Percentiles rank a stretch among this genome's conserved stretches.
Evolutionary conservation across 768 basidiomycete species (phyloP).

Genomic region (Collybiopsis luxurians): DNA sequence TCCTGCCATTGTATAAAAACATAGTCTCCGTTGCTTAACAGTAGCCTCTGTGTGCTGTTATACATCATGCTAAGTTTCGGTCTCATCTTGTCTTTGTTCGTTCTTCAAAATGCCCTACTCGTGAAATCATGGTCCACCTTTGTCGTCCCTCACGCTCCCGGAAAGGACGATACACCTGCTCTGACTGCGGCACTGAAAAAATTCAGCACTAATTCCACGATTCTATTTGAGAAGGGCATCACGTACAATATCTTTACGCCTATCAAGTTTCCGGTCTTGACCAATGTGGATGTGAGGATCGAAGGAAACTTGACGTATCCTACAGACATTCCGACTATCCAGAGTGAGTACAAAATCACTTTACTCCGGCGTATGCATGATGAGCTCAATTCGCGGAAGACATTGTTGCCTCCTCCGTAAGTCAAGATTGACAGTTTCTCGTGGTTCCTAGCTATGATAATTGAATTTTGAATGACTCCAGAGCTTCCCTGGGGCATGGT

Average conservation of each 20-base stretch:
- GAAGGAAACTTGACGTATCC: conserved; percentile 61
- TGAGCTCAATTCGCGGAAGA: conserved; percentile 21
- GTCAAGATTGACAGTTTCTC: too few relatives aligned
- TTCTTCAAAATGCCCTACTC: not conserved
- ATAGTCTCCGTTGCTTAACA: too few relatives aligned
- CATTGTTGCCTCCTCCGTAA: conserved; percentile 43
- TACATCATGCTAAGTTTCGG: too few relatives aligned
- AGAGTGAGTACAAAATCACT: conserved; percentile 39
- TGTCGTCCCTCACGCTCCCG: conserved; percentile 44
- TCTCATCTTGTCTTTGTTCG: not conserved
- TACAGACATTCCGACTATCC: conserved; percentile 45
- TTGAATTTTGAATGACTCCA: conserved; percentile 17
- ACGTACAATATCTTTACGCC: conserved; percentile 64
- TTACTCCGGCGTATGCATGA: too few relatives aligned
- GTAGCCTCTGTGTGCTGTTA: too few relatives aligned
- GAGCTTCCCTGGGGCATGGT: conserved; percentile 48
- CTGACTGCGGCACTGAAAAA: conserved; percentile 37
- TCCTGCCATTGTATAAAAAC: too few relatives aligned
- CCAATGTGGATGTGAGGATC: conserved; percentile 54
- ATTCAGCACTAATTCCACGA: conserved; percentile 40
- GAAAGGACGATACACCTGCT: conserved; percentile 51
- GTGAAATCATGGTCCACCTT: conserved; percentile 43
- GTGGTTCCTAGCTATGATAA: too few relatives aligned
- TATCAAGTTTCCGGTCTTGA: conserved; percentile 50
- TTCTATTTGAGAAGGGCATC: conserved; percentile 53